phyloP scores from a whole-genome alignment of 768 basidiomycete genomes.

The Lentinus brumalis region DNA sequence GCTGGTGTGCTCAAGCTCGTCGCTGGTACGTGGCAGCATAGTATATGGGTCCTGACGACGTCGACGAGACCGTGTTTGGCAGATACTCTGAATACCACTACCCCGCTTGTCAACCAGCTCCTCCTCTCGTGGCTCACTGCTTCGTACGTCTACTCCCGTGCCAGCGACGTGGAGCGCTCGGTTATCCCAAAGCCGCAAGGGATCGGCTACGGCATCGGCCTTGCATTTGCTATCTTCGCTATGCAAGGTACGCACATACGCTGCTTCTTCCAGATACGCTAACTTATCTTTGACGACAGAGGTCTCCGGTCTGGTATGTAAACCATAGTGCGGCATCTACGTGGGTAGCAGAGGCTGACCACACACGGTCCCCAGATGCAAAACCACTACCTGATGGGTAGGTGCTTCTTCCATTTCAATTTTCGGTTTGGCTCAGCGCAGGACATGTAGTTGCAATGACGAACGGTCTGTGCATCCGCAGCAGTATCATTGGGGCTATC shows the following conservation, averaged over 20 bases:
- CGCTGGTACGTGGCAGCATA: constrained; percentile 27
- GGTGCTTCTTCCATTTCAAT: neutral
- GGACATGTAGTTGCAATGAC: constrained; percentile 42
- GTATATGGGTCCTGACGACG: neutral
- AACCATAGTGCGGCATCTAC: neutral
- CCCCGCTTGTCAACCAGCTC: constrained; percentile 59
- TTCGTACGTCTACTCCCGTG: constrained; percentile 45
- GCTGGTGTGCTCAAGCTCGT: constrained; percentile 50
- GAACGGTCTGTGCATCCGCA: constrained; percentile 49
- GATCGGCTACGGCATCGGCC: constrained; percentile 63
- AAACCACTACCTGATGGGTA: constrained; percentile 49
- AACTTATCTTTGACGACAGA: constrained; percentile 28
- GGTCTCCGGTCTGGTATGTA: constrained; percentile 34
- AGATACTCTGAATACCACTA: constrained; percentile 54
- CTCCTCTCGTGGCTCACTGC: constrained; percentile 60
- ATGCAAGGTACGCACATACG: constrained; percentile 52
- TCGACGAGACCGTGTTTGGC: neutral
- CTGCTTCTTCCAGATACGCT: neutral
- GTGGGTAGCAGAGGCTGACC: neutral
- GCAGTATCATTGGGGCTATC: constrained; percentile 48
- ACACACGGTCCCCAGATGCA: constrained; percentile 20
- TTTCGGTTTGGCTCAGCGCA: neutral
- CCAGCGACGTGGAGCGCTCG: constrained; percentile 40
- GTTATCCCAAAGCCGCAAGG: constrained; percentile 43
- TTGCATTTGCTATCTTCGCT: constrained; percentile 56